Percentiles rank a stretch among this genome's conserved stretches.
Conservation (phyloP, 2,329 filamentous ascomycete genomes). For the Helminthosporium solani region DNA sequence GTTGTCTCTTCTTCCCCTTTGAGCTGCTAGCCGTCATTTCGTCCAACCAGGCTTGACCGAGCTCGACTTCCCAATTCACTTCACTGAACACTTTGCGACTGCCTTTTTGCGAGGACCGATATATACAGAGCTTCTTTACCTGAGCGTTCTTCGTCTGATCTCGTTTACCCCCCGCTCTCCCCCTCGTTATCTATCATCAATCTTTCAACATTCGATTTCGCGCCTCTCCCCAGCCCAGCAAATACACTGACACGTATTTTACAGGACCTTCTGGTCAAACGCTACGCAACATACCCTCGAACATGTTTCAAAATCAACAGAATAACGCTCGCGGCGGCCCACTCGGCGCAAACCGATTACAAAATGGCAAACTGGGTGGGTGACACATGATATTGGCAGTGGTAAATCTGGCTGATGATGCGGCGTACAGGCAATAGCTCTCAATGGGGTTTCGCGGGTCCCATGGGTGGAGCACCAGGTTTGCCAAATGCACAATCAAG, state of each 20-base stretch:
- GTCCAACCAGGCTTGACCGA: constrained; percentile 16
- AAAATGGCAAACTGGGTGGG: constrained; percentile 57
- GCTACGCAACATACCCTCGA: constrained; percentile 54
- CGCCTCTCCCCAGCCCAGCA: neutral
- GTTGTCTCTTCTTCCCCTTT: constrained; percentile 34
- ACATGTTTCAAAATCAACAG: constrained; percentile 55
- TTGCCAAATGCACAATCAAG: constrained; percentile 54
- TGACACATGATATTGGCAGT: neutral
- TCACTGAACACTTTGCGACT: constrained; percentile 7
- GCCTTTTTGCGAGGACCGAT: constrained; percentile 1
- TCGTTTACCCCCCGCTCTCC: neutral
- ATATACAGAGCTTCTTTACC: too few relatives aligned
- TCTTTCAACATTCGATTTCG: neutral
- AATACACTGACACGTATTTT: constrained; percentile 1
- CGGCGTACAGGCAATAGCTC: constrained; percentile 50
- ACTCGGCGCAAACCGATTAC: constrained; percentile 51
- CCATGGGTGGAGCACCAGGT: constrained; percentile 55
- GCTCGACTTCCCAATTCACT: constrained; percentile 12
- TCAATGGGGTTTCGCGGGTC: constrained; percentile 60
- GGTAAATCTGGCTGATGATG: constrained; percentile 18
- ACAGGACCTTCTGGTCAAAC: constrained; percentile 53
- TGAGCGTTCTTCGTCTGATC: too few relatives aligned
- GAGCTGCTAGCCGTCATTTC: constrained; percentile 16
- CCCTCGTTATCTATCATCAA: too few relatives aligned
- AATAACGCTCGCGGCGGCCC: constrained; percentile 51